phyloP scores from a whole-genome alignment of 2,329 filamentous ascomycete species.

The Macrophomina pseudophaseolina region DNA sequence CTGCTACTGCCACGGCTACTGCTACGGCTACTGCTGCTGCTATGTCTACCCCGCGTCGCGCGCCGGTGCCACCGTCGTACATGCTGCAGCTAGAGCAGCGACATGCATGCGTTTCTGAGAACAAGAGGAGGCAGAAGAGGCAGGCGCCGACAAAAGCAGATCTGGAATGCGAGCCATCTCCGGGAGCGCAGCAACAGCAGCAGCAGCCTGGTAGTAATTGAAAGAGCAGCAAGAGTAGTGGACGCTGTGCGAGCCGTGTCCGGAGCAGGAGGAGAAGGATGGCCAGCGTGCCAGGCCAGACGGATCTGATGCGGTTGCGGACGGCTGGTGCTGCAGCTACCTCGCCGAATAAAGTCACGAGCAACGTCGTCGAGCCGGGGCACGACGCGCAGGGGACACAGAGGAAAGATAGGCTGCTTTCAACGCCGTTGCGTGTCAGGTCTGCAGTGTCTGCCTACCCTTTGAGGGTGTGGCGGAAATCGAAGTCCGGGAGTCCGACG shows the following conservation, averaged over 20 bases:
- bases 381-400: background rate
- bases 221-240: background rate
- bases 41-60: too few species aligned
- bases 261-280: background rate
- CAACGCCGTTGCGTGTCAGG: background rate
- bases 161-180: too few species aligned
- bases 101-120: too few species aligned
- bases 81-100: too few species aligned
- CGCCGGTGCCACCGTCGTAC: too few species aligned
- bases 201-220: too few species aligned
- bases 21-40: too few species aligned
- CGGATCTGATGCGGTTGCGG: conserved; percentile 1
- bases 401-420: background rate
- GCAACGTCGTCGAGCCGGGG: background rate
- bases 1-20: too few species aligned
- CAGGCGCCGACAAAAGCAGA: too few species aligned
- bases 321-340: background rate
- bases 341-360: background rate
- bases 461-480: too few species aligned
- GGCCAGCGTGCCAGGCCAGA: conserved; percentile 5
- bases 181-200: too few species aligned
- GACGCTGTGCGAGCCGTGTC: background rate
- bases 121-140: too few species aligned
- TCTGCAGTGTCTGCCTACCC: background rate
- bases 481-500: background rate